A percentile compares a stretch with the other conserved stretches of the same genome.
Conservation (phyloP, 2,329 filamentous ascomycete genomes). For the Graphiopsis chlorocephala region DNA sequence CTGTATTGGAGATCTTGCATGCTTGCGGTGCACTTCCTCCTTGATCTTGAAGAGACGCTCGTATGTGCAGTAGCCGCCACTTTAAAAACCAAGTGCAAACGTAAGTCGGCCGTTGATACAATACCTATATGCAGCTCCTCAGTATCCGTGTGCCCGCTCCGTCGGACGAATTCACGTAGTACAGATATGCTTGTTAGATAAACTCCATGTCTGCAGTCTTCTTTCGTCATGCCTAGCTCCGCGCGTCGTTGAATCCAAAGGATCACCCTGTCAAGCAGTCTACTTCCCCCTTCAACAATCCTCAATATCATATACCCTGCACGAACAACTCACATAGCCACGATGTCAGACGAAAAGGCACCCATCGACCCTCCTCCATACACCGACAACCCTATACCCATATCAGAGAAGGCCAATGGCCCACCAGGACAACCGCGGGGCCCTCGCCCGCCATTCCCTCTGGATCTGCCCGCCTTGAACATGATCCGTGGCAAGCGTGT, state of each 20-base stretch:
- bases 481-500: conserved; percentile 75
- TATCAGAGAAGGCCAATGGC: conserved; percentile 19
- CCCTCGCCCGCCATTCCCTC: conserved; percentile 58
- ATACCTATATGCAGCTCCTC: background rate
- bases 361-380: conserved; percentile 46
- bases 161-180: background rate
- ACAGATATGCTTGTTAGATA: background rate
- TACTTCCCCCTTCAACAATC: background rate
- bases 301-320: background rate
- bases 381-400: conserved; percentile 28
- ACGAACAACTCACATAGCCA: conserved; percentile 1
- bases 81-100: background rate
- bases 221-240: conserved; percentile 15
- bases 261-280: background rate
- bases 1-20: background rate
- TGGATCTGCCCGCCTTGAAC: conserved; percentile 76
- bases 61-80: background rate
- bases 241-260: background rate
- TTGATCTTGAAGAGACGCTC: background rate
- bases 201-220: background rate
- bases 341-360: conserved; percentile 33
- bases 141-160: no score
- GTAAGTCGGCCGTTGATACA: background rate
- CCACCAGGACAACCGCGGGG: conserved; percentile 27
- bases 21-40: background rate